Conservation (phyloP, 2,329 filamentous ascomycete genomes). For the Xylariaceae sp. region DNA sequence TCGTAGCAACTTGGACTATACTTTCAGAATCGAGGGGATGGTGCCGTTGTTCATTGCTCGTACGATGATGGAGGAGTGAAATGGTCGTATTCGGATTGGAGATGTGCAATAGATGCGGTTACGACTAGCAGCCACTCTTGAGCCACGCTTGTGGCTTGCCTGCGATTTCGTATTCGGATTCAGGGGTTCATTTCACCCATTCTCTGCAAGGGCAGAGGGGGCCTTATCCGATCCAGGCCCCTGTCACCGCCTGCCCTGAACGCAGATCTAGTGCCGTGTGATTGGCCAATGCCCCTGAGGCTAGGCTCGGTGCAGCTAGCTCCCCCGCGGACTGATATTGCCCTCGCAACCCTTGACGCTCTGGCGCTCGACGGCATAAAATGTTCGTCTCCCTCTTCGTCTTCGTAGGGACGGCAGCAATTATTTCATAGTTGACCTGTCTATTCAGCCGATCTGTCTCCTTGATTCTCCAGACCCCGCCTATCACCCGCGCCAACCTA, state of each 20-base stretch:
- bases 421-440: neutral
- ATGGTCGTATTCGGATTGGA: too few relatives aligned
- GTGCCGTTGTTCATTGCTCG: too few relatives aligned
- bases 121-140: too few relatives aligned
- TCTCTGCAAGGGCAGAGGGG: neutral
- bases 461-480: neutral
- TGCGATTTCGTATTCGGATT: slow-evolving; percentile 18
- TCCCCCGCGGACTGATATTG: slow-evolving; percentile 10
- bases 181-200: slow-evolving; percentile 1
- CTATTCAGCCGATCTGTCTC: neutral
- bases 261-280: slow-evolving; percentile 8
- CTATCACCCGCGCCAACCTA: slow-evolving; percentile 9
- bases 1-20: too few relatives aligned
- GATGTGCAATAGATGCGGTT: too few relatives aligned
- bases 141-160: slow-evolving; percentile 15
- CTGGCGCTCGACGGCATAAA: slow-evolving; percentile 4
- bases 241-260: slow-evolving; percentile 12
- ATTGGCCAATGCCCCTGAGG: slow-evolving; percentile 5
- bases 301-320: slow-evolving; percentile 1
- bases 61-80: too few relatives aligned
- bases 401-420: neutral
- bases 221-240: slow-evolving; percentile 1
- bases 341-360: slow-evolving; percentile 8
- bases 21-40: too few relatives aligned
- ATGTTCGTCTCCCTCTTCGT: slow-evolving; percentile 1